Evolutionary conservation across 805 yeast genomes (phyloP), one percentile per base, ranked within the genome.

Genomic region (Kluyveromyces starmeri): DNA sequence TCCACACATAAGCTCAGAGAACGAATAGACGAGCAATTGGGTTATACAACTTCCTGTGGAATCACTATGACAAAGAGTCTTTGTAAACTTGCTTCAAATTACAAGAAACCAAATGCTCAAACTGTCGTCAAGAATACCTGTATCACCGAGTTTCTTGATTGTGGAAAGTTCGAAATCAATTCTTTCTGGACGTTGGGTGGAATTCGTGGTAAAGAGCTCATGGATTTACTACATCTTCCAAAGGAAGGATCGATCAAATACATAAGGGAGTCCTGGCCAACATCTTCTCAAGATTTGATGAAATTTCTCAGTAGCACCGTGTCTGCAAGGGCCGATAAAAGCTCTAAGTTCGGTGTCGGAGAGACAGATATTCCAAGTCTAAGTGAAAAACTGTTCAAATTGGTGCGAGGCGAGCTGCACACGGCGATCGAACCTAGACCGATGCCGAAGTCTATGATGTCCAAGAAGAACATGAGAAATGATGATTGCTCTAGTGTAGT

Each of bases 121-220:
- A 84, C 96, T 0, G 67, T 83, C 2, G 66, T 92, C 0, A 55
- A 78, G 19, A 71, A 70, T 27, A 47, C 50, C 1, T 58, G 71
- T 11, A 61, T 78, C 2, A 42, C 60, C 2, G 47, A 50, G 0
- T 92, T 89, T 51, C 54, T 88, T 8, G 63, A 63, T 20, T 35
- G 45, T 24, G 59, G 52, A 2, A 64, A 70, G 17, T 77, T 79
- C 52, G 73, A 75, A 39, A 52, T 89, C 14, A 71, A 73, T 0
- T 94, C 86, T 45, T 73, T 89, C 38, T 80, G 95, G 71, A 85
- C 95, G 0, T 63, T 89, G 67, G 97, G 98, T 5, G 98, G 97
- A 2, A 84, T 83, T 44, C 58, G 69, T 7, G 98, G 98, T 0
- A 76, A 77, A 8, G 59, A 62, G 9, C 63, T 85, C 1, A 41